phyloP scores from a whole-genome alignment of 805 yeast genomes.

The Kazachstania taianensis region DNA sequence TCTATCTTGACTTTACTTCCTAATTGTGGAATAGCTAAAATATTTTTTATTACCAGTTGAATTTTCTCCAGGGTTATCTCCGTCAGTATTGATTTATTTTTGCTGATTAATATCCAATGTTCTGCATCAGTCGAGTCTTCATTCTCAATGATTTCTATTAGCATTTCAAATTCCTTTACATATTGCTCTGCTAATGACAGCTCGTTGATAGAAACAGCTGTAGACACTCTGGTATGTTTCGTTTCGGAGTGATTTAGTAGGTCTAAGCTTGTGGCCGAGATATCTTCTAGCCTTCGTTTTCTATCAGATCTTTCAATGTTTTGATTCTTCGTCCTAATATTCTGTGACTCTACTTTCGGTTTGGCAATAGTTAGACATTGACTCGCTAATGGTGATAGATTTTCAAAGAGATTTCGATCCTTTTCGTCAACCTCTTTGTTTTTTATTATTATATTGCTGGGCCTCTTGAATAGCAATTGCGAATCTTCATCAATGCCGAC shows the following conservation, averaged over 20 bases:
- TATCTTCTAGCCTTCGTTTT: constrained; percentile 6
- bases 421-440: neutral
- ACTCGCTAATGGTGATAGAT: constrained; percentile 20
- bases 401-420: constrained; percentile 10
- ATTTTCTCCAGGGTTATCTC: constrained; percentile 12
- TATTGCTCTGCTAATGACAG: constrained; percentile 15
- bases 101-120: constrained; percentile 12
- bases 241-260: constrained; percentile 1
- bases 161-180: constrained; percentile 12
- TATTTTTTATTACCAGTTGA: constrained; percentile 13
- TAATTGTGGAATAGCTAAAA: constrained; percentile 8
- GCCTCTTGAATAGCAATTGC: constrained; percentile 13
- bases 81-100: constrained; percentile 9
- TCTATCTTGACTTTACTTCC: constrained; percentile 7
- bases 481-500: constrained; percentile 2
- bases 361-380: constrained; percentile 7
- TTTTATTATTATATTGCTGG: constrained; percentile 4
- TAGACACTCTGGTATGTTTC: constrained; percentile 13
- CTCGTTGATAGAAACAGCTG: constrained; percentile 18
- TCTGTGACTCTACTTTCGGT: constrained; percentile 1
- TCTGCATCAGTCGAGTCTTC: constrained; percentile 9
- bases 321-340: constrained; percentile 1
- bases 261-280: constrained; percentile 2
- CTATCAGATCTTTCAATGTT: too few relatives aligned
- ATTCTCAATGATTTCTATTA: constrained; percentile 8